A percentile compares a stretch with the other conserved stretches of the same genome.
These are phyloP conservation scores for Cyamopsis tetragonoloba DNA, from an alignment of 306 rosid genomes.

Conservation along the genomic window DNA sequence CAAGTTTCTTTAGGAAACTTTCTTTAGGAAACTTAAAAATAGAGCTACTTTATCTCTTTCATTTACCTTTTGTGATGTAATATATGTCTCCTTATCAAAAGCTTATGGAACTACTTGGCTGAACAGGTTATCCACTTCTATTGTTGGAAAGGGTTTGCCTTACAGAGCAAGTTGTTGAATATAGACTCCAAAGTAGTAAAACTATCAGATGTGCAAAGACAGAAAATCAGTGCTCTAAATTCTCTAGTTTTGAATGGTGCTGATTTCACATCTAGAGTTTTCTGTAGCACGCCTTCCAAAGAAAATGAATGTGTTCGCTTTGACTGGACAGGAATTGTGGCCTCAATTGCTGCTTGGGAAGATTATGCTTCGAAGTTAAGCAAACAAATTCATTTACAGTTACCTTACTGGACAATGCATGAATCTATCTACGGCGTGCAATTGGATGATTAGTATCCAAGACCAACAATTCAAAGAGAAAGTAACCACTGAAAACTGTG, in stretches of 20 bases:
- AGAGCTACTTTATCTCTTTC: neutral
- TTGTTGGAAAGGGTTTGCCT: conserved; percentile 55
- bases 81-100: neutral
- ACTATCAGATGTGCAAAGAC: conserved; percentile 39
- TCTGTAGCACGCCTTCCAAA: conserved; percentile 17
- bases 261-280: conserved; percentile 37
- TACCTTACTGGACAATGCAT: conserved; percentile 58
- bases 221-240: conserved; percentile 37
- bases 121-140: conserved; percentile 66
- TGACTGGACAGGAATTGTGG: conserved; percentile 47
- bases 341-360: conserved; percentile 49
- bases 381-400: conserved; percentile 41
- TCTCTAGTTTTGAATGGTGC: conserved; percentile 45
- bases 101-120: neutral
- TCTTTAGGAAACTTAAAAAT: neutral
- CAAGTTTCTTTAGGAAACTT: too few relatives aligned
- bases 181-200: conserved; percentile 32
- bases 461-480: conserved; percentile 2
- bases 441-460: conserved; percentile 7
- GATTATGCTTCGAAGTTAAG: conserved; percentile 41
- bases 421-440: conserved; percentile 57
- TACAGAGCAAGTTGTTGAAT: conserved; percentile 21
- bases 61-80: neutral
- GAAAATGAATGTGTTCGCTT: conserved; percentile 25
- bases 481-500: neutral